These are phyloP conservation scores for Insectozyma bohioensis DNA, from an alignment of 1,139 yeast species.

Conservation along the genomic window DNA sequence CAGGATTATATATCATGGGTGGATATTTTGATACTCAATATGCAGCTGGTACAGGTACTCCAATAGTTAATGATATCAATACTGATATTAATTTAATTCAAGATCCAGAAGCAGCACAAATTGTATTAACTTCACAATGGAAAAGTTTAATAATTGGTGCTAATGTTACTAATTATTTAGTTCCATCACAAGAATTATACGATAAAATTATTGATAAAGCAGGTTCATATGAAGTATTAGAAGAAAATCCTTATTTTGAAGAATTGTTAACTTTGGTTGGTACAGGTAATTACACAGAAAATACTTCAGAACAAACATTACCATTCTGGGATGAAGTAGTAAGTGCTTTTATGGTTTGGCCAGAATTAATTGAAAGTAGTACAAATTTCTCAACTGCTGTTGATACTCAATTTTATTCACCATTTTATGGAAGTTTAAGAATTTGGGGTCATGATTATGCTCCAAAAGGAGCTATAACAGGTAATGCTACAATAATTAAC, in stretches of 20 bases:
- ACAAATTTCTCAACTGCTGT: slow-evolving; percentile 30
- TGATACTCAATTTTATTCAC: slow-evolving; percentile 38
- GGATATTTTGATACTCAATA: slow-evolving; percentile 41
- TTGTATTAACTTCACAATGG: slow-evolving; percentile 39
- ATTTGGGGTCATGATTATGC: slow-evolving; percentile 31
- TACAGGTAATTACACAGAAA: slow-evolving; percentile 32
- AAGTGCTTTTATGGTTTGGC: slow-evolving; percentile 30
- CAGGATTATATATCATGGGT: slow-evolving; percentile 42
- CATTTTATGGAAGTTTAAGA: slow-evolving; percentile 38
- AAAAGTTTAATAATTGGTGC: slow-evolving; percentile 35
- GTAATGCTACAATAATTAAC: slow-evolving; percentile 34
- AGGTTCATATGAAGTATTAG: slow-evolving; percentile 24
- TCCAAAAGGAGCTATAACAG: slow-evolving; percentile 27
- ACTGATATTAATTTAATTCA: slow-evolving; percentile 42
- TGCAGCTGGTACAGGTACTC: slow-evolving; percentile 31
- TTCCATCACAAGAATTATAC: slow-evolving; percentile 37
- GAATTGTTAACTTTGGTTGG: slow-evolving; percentile 25
- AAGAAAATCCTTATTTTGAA: slow-evolving; percentile 23
- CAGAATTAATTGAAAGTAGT: slow-evolving; percentile 27
- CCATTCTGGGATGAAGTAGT: slow-evolving; percentile 45
- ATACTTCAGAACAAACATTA: slow-evolving; percentile 22
- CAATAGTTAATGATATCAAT: slow-evolving; percentile 29
- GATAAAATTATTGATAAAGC: slow-evolving; percentile 31
- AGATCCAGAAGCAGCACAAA: slow-evolving; percentile 47
- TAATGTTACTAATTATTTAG: slow-evolving; percentile 38